These are phyloP conservation scores for Trichoderma cornu-damae DNA, from an alignment of 2,329 filamentous ascomycete species.

Conservation along the genomic window DNA sequence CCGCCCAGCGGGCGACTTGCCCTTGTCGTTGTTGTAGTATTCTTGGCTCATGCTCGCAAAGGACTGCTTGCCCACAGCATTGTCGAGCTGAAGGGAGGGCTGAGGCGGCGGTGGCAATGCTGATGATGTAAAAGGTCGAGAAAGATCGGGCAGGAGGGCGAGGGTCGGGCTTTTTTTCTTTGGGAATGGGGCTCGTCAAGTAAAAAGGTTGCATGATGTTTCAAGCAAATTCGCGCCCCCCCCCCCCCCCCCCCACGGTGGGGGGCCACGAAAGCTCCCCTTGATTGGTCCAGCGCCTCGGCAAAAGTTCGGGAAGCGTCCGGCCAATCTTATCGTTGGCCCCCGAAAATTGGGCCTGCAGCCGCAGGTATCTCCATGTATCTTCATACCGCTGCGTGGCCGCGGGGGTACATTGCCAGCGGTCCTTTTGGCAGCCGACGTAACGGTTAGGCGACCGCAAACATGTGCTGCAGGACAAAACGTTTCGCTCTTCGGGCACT, in stretches of 20 bases:
- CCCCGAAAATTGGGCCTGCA: neutral
- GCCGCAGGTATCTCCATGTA: neutral
- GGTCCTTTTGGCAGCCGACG: no score
- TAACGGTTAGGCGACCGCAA: neutral
- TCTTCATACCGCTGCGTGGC: neutral
- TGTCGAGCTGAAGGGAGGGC: constrained; percentile 22
- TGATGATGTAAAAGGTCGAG: constrained; percentile 21
- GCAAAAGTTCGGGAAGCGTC: constrained; percentile 26
- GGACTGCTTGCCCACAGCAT: constrained; percentile 32
- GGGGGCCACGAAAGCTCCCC: constrained; percentile 20
- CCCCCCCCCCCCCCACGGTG: no score
- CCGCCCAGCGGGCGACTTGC: constrained; percentile 40
- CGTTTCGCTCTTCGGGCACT: constrained; percentile 8
- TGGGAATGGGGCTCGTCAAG: constrained; percentile 12
- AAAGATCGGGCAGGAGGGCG: constrained; percentile 22
- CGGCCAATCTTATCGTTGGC: constrained; percentile 18
- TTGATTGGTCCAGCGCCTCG: constrained; percentile 28
- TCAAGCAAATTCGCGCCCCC: constrained; percentile 18
- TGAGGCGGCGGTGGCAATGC: constrained; percentile 2
- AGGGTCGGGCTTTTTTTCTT: constrained; percentile 22
- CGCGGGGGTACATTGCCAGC: constrained; percentile 7
- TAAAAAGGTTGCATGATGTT: constrained; percentile 28
- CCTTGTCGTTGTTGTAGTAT: constrained; percentile 51
- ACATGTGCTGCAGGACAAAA: constrained; percentile 5
- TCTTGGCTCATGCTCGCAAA: constrained; percentile 54